Conservation (phyloP, 2,329 filamentous ascomycete genomes). For the Pestalotiopsis sp. region DNA sequence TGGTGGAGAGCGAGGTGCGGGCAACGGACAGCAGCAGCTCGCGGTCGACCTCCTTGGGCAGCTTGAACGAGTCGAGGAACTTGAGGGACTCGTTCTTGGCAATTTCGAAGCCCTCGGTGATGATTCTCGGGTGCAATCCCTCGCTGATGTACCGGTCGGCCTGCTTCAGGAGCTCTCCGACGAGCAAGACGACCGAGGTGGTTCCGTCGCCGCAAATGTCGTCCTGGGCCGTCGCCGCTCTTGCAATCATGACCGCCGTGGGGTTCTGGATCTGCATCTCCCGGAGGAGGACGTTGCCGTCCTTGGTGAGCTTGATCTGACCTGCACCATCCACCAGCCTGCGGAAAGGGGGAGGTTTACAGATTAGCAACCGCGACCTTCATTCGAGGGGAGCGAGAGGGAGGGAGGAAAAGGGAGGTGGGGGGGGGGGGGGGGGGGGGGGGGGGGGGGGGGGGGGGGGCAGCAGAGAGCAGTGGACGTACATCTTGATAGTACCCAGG, state of each 20-base stretch:
- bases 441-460: not conserved
- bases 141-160: constrained; percentile 95
- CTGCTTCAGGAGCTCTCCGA: constrained; percentile 97
- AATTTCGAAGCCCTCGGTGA: constrained; percentile 97
- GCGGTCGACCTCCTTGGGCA: constrained; percentile 84
- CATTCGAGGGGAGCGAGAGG: not conserved
- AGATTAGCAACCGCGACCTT: not conserved
- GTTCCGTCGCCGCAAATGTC: constrained; percentile 98
- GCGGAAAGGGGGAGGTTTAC: not conserved
- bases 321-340: constrained; percentile 73
- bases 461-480: constrained; percentile 25
- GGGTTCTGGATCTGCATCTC: constrained; percentile 98
- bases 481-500: constrained; percentile 96
- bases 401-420: not conserved
- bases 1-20: constrained; percentile 91
- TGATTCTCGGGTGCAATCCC: constrained; percentile 93
- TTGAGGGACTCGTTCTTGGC: constrained; percentile 92
- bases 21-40: constrained; percentile 93
- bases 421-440: not conserved
- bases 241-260: constrained; percentile 83
- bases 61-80: constrained; percentile 95
- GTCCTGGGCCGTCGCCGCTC: constrained; percentile 93
- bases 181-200: constrained; percentile 91
- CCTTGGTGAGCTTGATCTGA: constrained; percentile 94
- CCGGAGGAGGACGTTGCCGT: constrained; percentile 83